Conservation (phyloP, 208 protist genomes). For the Trypanosoma cruzi region DNA sequence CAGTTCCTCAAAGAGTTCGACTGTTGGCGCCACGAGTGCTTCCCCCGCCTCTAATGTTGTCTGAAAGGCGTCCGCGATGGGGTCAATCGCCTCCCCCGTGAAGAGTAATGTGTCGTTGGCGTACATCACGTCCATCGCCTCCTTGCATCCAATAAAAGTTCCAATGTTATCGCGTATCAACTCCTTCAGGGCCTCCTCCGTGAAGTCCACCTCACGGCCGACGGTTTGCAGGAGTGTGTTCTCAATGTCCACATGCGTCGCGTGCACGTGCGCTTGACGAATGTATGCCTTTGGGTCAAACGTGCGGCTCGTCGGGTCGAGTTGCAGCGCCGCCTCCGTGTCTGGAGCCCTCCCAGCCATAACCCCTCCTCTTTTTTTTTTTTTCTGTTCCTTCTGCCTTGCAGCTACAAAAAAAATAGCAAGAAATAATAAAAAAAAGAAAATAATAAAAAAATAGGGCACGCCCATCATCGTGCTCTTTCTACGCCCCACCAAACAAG, state of each 20-base stretch:
- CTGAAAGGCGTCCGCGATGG: conserved; percentile 59
- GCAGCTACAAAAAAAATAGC: too few relatives aligned
- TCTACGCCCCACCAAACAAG: not conserved
- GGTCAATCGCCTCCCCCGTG: conserved; percentile 77
- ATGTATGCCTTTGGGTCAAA: conserved; percentile 81
- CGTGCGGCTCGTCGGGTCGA: conserved; percentile 69
- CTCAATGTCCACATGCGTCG: conserved; percentile 59
- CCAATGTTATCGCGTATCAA: conserved; percentile 80
- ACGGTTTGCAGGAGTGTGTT: conserved; percentile 43
- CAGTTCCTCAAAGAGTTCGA: conserved; percentile 58
- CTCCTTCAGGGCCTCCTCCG: conserved; percentile 70
- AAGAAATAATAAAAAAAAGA: not conserved
- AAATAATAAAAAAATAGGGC: not conserved
- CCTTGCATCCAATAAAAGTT: conserved; percentile 85
- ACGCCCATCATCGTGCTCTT: not conserved
- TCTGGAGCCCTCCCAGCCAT: not conserved
- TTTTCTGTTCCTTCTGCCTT: not conserved
- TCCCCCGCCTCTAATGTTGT: conserved; percentile 46
- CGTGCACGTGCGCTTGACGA: conserved; percentile 37
- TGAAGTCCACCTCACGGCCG: conserved; percentile 35
- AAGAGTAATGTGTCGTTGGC: conserved; percentile 73
- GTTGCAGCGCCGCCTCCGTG: conserved; percentile 16
- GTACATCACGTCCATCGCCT: conserved; percentile 80
- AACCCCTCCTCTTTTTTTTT: not conserved
- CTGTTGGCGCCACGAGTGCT: conserved; percentile 54